Percentiles rank a stretch among this genome's conserved stretches.
phyloP scores from a whole-genome alignment of 768 basidiomycete genomes.

The Pisolithus microcarpus region DNA sequence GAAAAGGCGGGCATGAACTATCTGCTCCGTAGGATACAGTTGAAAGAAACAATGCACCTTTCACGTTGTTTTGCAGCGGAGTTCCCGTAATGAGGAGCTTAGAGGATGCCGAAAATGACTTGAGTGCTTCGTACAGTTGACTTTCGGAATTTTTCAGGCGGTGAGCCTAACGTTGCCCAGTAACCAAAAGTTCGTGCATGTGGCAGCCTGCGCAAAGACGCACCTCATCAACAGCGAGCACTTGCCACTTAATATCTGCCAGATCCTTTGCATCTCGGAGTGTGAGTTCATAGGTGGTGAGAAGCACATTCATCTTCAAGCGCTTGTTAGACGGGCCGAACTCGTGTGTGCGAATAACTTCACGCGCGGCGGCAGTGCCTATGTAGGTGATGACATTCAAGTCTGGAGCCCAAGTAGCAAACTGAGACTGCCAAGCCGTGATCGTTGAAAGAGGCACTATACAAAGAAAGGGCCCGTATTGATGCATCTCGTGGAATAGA shows the following conservation, averaged over 20 bases:
- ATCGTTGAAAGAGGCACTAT: slow-evolving; percentile 98
- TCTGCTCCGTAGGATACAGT: background rate
- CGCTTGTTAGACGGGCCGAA: slow-evolving; percentile 86
- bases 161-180: slow-evolving; percentile 58
- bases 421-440: slow-evolving; percentile 96
- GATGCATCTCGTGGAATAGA: slow-evolving; percentile 84
- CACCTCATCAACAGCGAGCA: slow-evolving; percentile 92
- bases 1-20: slow-evolving; percentile 6
- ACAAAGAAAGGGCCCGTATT: slow-evolving; percentile 95
- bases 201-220: slow-evolving; percentile 10
- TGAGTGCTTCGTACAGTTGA: slow-evolving; percentile 90
- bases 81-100: slow-evolving; percentile 98
- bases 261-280: slow-evolving; percentile 86
- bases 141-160: slow-evolving; percentile 97
- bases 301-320: slow-evolving; percentile 91
- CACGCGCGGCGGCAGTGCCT: slow-evolving; percentile 79
- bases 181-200: slow-evolving; percentile 11
- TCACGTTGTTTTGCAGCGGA: slow-evolving; percentile 97
- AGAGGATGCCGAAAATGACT: slow-evolving; percentile 81
- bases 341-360: slow-evolving; percentile 88
- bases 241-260: slow-evolving; percentile 95
- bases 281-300: slow-evolving; percentile 96
- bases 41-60: slow-evolving; percentile 48
- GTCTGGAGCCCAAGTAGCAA: slow-evolving; percentile 91
- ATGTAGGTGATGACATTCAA: slow-evolving; percentile 96